Conservation (phyloP, 2,329 filamentous ascomycete species). For the Hypoxylon sp. region DNA sequence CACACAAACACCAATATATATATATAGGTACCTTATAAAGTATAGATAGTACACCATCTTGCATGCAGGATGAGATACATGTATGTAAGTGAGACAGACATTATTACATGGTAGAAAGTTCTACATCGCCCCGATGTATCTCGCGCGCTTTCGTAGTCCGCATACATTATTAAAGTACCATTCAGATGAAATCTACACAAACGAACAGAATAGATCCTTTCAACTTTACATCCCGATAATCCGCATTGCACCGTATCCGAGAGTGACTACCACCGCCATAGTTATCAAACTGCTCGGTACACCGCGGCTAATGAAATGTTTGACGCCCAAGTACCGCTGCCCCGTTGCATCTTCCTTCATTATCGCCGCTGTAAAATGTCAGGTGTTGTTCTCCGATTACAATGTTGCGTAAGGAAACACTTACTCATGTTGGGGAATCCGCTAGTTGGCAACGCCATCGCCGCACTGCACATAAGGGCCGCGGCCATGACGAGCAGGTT, state of each 20-base stretch:
- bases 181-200: not conserved
- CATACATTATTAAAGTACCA: not conserved
- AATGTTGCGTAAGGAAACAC: conserved; percentile 58
- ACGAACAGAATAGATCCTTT: not conserved
- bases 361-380: conserved; percentile 75
- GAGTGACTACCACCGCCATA: conserved; percentile 84
- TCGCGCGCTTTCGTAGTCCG: not conserved
- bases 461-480: conserved; percentile 97
- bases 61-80: not conserved
- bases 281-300: conserved; percentile 88
- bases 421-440: conserved; percentile 99
- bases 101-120: not conserved
- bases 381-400: conserved; percentile 26
- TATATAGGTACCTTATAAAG: too few relatives aligned
- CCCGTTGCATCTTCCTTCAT: conserved; percentile 99
- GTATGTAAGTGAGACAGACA: not conserved
- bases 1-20: too few relatives aligned
- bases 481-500: conserved; percentile 96
- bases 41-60: too few relatives aligned
- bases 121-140: not conserved
- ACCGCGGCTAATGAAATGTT: conserved; percentile 95
- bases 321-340: conserved; percentile 90
- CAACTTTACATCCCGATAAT: conserved; percentile 59
- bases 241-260: conserved; percentile 93
- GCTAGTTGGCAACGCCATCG: conserved; percentile 95